These are phyloP conservation scores for Debaryomyces singareniensis DNA, from an alignment of 1,139 yeast genomes.

Conservation along the genomic window DNA sequence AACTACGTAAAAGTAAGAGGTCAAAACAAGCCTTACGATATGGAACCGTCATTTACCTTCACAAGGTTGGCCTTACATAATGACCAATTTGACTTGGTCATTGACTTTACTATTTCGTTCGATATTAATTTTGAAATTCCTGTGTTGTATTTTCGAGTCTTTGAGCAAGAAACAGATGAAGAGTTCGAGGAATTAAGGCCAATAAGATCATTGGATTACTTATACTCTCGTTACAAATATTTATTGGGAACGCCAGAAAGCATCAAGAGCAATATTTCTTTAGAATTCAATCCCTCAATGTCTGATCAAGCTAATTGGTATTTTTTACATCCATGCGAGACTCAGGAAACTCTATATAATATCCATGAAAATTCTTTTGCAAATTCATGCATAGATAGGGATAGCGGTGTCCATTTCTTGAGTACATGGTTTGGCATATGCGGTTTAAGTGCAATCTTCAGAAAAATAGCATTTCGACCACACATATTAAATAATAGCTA, in stretches of 20 bases:
- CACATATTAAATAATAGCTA: conserved; percentile 1
- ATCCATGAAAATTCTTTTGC: conserved; percentile 1
- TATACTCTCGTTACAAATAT: neutral
- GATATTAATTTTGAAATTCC: conserved; percentile 29
- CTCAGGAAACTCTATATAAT: conserved; percentile 9
- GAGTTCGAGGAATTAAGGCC: conserved; percentile 1
- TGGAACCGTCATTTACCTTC: neutral
- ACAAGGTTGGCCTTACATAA: neutral
- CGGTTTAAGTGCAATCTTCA: conserved; percentile 16
- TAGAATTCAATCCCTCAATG: conserved; percentile 21
- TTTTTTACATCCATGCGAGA: conserved; percentile 36
- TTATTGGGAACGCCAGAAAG: conserved; percentile 2
- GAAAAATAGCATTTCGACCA: conserved; percentile 3
- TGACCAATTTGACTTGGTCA: too few relatives aligned
- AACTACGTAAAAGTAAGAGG: neutral
- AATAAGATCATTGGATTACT: conserved; percentile 1
- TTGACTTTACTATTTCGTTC: conserved; percentile 22
- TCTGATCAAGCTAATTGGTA: conserved; percentile 20
- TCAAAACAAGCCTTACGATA: neutral
- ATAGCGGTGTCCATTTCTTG: conserved; percentile 12
- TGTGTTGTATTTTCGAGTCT: conserved; percentile 19
- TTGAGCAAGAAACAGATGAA: conserved; percentile 1
- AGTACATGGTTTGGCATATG: conserved; percentile 24
- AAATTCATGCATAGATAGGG: conserved; percentile 1
- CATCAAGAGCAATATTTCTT: conserved; percentile 1